phyloP scores from a whole-genome alignment of 768 basidiomycete genomes.

The Macrolepiota dolichaula region DNA sequence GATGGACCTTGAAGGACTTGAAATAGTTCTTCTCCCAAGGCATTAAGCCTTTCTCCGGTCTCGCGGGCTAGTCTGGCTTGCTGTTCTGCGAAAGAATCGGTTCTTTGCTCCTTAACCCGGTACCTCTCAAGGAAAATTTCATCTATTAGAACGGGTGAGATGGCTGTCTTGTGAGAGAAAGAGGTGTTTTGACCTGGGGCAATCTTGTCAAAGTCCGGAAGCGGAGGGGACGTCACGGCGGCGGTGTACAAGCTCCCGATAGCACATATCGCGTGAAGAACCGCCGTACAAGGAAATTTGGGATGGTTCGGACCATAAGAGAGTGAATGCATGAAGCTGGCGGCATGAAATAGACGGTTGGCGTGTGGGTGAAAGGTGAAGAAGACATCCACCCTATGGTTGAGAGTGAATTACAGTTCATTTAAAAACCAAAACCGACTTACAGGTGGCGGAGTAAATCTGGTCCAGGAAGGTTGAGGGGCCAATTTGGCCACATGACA shows the following conservation, averaged over 20 bases:
- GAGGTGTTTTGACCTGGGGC: slow-evolving; percentile 34
- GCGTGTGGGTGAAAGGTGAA: slow-evolving; percentile 78
- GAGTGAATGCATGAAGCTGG: slow-evolving; percentile 63
- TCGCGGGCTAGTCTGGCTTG: slow-evolving; percentile 57
- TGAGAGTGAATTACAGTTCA: not conserved
- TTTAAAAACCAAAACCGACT: slow-evolving; percentile 19
- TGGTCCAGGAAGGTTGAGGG: slow-evolving; percentile 56
- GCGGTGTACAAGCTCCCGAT: slow-evolving; percentile 74
- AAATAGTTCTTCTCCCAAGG: slow-evolving; percentile 52
- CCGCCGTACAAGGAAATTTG: slow-evolving; percentile 65
- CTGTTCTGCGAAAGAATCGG: slow-evolving; percentile 63
- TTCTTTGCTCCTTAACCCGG: slow-evolving; percentile 40
- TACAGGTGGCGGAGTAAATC: slow-evolving; percentile 65
- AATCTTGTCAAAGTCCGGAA: slow-evolving; percentile 45
- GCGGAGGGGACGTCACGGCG: slow-evolving; percentile 54
- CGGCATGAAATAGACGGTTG: slow-evolving; percentile 62
- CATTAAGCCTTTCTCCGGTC: slow-evolving; percentile 42
- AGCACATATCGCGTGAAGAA: slow-evolving; percentile 88
- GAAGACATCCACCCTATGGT: slow-evolving; percentile 66
- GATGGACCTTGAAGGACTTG: slow-evolving; percentile 58
- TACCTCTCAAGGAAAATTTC: slow-evolving; percentile 52
- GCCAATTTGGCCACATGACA: slow-evolving; percentile 57
- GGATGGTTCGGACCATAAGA: slow-evolving; percentile 63
- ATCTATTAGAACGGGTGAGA: slow-evolving; percentile 27
- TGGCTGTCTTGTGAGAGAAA: not conserved